Conservation (phyloP, 2,329 filamentous ascomycete species). For the Venturia effusa region DNA sequence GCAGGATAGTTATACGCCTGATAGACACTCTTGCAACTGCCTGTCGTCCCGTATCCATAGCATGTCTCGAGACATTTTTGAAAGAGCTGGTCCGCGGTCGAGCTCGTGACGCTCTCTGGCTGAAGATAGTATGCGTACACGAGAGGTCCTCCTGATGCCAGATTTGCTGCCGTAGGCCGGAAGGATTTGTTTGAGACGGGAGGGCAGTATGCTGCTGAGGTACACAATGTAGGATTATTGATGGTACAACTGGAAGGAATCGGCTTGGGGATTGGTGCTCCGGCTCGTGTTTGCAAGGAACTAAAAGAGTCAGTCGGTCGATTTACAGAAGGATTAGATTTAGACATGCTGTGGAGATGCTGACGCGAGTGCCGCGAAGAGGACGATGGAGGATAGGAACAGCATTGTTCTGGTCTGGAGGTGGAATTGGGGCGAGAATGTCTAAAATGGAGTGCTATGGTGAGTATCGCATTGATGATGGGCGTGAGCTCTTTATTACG, state of each 20-base stretch:
- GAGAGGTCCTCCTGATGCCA: neutral
- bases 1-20: constrained; percentile 27
- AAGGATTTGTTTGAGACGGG: neutral
- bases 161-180: neutral
- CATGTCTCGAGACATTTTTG: constrained; percentile 17
- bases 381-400: neutral
- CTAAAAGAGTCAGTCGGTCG: neutral
- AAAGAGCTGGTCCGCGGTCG: neutral
- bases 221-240: neutral
- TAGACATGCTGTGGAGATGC: neutral
- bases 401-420: neutral
- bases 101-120: neutral
- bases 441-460: neutral
- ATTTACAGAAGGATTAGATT: neutral
- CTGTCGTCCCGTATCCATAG: constrained; percentile 26
- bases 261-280: constrained; percentile 7
- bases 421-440: neutral
- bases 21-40: constrained; percentile 26
- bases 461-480: neutral
- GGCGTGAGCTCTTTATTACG: neutral
- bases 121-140: constrained; percentile 12
- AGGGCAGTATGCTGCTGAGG: neutral
- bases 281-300: neutral
- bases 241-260: constrained; percentile 7
- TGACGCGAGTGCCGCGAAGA: neutral